A percentile compares a stretch with the other conserved stretches of the same genome.
Conservation (phyloP, 306 rosid genomes). For the Biancaea sappan region DNA sequence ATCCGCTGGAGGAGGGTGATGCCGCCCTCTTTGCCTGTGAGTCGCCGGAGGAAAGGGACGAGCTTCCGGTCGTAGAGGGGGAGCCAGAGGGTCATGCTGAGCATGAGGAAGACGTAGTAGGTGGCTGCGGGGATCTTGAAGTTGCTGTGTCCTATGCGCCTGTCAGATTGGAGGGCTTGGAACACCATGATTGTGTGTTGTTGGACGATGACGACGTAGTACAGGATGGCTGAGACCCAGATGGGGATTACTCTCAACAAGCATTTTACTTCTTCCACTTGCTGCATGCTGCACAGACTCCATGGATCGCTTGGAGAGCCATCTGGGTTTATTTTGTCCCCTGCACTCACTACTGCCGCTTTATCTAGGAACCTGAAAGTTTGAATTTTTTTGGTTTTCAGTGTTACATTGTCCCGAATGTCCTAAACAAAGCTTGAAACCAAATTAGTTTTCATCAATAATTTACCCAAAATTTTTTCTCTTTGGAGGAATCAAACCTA, state of each 20-base stretch:
- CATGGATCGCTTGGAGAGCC: slow-evolving; percentile 78
- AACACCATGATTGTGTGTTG: slow-evolving; percentile 61
- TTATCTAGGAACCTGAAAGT: slow-evolving; percentile 75
- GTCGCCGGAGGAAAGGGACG: slow-evolving; percentile 57
- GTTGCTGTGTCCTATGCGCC: slow-evolving; percentile 49
- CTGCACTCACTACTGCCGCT: slow-evolving; percentile 66
- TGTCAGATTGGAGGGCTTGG: slow-evolving; percentile 84
- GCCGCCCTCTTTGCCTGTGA: slow-evolving; percentile 68
- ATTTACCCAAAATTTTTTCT: too few species aligned
- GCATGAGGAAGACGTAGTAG: slow-evolving; percentile 60
- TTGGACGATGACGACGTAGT: slow-evolving; percentile 48
- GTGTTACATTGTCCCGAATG: too few species aligned
- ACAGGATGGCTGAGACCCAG: slow-evolving; percentile 57
- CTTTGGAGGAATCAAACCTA: too few species aligned
- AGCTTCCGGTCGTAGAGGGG: slow-evolving; percentile 67
- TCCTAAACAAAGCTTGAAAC: too few species aligned
- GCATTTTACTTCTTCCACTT: slow-evolving; percentile 91
- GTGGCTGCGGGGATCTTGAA: slow-evolving; percentile 79
- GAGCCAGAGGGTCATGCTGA: slow-evolving; percentile 63
- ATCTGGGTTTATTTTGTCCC: slow-evolving; percentile 58
- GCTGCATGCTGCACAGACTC: slow-evolving; percentile 78
- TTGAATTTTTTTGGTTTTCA: too few species aligned
- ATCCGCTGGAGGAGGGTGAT: slow-evolving; percentile 78
- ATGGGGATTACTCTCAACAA: slow-evolving; percentile 71
- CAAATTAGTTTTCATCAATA: too few species aligned